Conservation (phyloP, 257 asterid genomes). For the Solanum commersonii region DNA sequence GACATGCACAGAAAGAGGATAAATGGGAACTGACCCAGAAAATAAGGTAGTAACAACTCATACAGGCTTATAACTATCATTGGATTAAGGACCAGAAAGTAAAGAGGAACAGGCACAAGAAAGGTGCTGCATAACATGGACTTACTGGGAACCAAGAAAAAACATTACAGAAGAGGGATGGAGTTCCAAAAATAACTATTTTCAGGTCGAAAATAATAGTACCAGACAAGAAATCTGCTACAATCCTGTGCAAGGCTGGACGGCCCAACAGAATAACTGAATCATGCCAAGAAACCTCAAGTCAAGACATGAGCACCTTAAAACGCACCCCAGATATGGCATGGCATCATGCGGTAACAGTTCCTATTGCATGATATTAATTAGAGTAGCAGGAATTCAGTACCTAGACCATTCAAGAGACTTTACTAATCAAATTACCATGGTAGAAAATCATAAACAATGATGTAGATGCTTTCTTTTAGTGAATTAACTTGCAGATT, state of each 20-base stretch:
- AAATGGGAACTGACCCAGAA: neutral
- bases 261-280: neutral
- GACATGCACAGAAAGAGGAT: neutral
- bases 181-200: neutral
- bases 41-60: neutral
- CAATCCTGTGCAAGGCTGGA: neutral
- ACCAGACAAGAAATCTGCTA: neutral
- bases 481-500: neutral
- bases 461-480: neutral
- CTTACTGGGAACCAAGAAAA: neutral
- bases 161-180: neutral
- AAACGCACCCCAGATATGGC: neutral
- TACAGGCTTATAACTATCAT: neutral
- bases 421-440: neutral
- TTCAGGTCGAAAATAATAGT: neutral
- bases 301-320: neutral
- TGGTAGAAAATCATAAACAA: neutral
- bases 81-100: neutral
- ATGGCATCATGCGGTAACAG: neutral
- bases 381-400: neutral
- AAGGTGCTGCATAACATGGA: neutral
- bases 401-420: neutral
- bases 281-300: neutral
- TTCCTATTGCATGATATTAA: neutral
- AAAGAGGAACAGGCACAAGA: neutral